Evolutionary conservation across 2,329 filamentous ascomycete species (phyloP), one percentile per base, ranked within the genome.

Genomic region (Penicillium polonicum): DNA sequence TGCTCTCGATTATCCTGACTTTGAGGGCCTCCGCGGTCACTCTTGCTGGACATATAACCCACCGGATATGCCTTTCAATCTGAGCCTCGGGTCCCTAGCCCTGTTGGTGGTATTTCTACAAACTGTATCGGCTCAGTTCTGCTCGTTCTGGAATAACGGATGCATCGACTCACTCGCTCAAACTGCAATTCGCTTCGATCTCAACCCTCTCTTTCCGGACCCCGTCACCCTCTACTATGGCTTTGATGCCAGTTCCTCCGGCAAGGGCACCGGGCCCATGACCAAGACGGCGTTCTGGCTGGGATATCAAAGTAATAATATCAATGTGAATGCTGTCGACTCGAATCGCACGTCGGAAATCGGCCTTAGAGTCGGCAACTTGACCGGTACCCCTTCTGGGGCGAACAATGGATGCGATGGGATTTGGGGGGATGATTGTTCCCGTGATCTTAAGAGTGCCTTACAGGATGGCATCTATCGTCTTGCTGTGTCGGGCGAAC

Each of bases 91-190:
- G 17, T 45, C 29, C 10, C 29, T 45, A 10, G 12, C 39, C 58
- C 65, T 68, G 5, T 35, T 69, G 29, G n/a, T 67, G 7, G 23
- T 68, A n/a, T 49, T 68, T 4, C 48, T 68, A 4, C 68, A 62
- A 21, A 53, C 61, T 25, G 57, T 55, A 41, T 56, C 63, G 6
- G 71, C 72, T 42, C 70, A 74, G 48, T 63, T 73, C 42, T 76
- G 74, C 52, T 68, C 68, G 5, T 76, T 76, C 49, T 70, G 68
- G 65, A 69, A 73, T 52, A 62, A 52, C 13, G 68, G 62, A 21
- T 76, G 74, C 57, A 68, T 76, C 58, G 74, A 76, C 55, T 69
- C 73, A 5, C 61, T 76, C 17, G 74, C 74, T 45, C 74, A 76
- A 58, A 72, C 70, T 5, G 72, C 73, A 23, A 62, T 74, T 17